Percentiles rank a stretch among this genome's conserved stretches.
These are phyloP conservation scores for Penicillium polonicum DNA, from an alignment of 2,329 filamentous ascomycete genomes.

Conservation along the genomic window DNA sequence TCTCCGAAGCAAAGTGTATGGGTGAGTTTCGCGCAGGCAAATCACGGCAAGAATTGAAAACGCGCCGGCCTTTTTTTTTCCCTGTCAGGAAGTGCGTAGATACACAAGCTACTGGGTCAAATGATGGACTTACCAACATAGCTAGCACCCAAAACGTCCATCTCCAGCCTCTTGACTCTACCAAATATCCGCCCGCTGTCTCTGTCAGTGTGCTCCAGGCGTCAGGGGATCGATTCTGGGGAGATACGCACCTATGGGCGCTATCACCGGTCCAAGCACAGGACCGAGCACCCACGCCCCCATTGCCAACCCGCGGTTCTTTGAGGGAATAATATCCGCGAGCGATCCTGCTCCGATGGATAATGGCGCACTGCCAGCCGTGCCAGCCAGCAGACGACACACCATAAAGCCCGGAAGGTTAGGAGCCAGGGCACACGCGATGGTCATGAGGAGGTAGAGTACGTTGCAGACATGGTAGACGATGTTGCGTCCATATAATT, in stretches of 20 bases:
- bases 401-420: slow-evolving; percentile 53
- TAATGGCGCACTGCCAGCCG: slow-evolving; percentile 49
- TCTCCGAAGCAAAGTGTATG: background rate
- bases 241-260: background rate
- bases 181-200: background rate
- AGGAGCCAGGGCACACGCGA: slow-evolving; percentile 62
- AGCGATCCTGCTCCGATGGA: slow-evolving; percentile 54
- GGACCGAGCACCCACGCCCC: slow-evolving; percentile 41
- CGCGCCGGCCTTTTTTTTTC: background rate
- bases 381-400: slow-evolving; percentile 51
- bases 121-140: background rate
- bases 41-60: background rate
- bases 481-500: slow-evolving; percentile 61
- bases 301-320: slow-evolving; percentile 54
- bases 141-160: background rate
- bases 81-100: background rate
- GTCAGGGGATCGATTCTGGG: background rate
- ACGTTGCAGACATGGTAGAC: slow-evolving; percentile 58
- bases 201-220: background rate
- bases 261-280: slow-evolving; percentile 39
- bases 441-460: slow-evolving; percentile 52
- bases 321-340: slow-evolving; percentile 50
- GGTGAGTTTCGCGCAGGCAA: background rate
- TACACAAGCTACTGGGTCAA: background rate
- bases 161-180: background rate